Conservation (phyloP, 345 rosid species). For the Ceriops decandra region DNA sequence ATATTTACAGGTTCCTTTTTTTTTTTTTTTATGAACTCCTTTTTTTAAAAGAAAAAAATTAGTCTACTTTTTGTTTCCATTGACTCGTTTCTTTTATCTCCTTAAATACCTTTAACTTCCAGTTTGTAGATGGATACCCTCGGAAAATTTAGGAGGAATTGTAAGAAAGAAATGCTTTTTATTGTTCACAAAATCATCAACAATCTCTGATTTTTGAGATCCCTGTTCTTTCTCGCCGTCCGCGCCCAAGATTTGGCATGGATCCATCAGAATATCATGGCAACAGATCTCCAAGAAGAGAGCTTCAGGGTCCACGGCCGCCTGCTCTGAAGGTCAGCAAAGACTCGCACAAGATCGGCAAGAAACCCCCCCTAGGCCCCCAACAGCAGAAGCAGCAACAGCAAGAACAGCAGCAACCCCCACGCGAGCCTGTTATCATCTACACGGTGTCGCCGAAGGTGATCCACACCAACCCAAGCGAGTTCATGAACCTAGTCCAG, state of each 20-base stretch:
- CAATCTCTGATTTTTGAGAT: neutral
- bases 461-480: slow-evolving; percentile 73
- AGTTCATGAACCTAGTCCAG: slow-evolving; percentile 86
- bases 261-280: slow-evolving; percentile 36
- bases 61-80: slow-evolving; percentile 10
- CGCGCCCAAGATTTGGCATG: slow-evolving; percentile 21
- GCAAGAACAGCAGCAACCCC: slow-evolving; percentile 24
- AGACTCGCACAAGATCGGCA: slow-evolving; percentile 70
- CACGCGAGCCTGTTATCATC: slow-evolving; percentile 66
- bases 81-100: slow-evolving; percentile 22
- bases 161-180: slow-evolving; percentile 15
- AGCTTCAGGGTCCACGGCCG: slow-evolving; percentile 81
- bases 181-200: neutral
- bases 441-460: slow-evolving; percentile 83
- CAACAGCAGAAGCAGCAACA: slow-evolving; percentile 17
- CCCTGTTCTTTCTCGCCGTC: neutral
- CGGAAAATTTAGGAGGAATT: neutral
- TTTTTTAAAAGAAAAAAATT: no score
- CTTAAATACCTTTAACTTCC: slow-evolving; percentile 13
- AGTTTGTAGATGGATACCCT: neutral
- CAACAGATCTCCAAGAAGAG: slow-evolving; percentile 60
- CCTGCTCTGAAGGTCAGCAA: slow-evolving; percentile 60
- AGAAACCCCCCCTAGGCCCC: slow-evolving; percentile 56
- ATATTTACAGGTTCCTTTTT: slow-evolving; percentile 12
- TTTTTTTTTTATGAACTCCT: neutral